Evolutionary conservation across 2,329 filamentous ascomycete species (phyloP).

Genomic region (Calonectria pseudoturangicola): DNA sequence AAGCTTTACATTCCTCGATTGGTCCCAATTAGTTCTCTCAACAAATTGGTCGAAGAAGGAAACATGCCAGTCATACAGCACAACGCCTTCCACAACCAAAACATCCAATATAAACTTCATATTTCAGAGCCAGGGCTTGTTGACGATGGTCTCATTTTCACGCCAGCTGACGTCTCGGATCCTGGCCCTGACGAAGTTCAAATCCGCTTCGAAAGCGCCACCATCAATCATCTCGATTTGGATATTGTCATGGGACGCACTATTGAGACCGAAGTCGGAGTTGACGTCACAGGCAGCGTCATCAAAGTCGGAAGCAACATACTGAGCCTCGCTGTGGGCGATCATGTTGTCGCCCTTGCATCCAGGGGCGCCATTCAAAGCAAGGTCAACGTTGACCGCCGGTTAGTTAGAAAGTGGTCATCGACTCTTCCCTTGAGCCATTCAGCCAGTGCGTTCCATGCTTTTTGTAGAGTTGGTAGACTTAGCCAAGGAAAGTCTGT

Average conservation of each 20-base stretch:
- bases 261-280: slow-evolving; percentile 57
- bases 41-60: slow-evolving; percentile 65
- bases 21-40: slow-evolving; percentile 62
- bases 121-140: slow-evolving; percentile 54
- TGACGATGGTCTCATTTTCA: slow-evolving; percentile 53
- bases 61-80: slow-evolving; percentile 28
- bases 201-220: slow-evolving; percentile 61
- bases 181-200: slow-evolving; percentile 61
- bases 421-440: slow-evolving; percentile 60
- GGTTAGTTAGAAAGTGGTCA: slow-evolving; percentile 59
- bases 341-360: slow-evolving; percentile 65
- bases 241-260: slow-evolving; percentile 60
- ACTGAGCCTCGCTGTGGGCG: slow-evolving; percentile 57
- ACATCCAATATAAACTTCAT: slow-evolving; percentile 48
- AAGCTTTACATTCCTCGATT: slow-evolving; percentile 67
- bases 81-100: slow-evolving; percentile 49
- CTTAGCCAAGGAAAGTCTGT: slow-evolving; percentile 56
- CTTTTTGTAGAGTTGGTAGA: slow-evolving; percentile 60
- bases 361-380: slow-evolving; percentile 60
- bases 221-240: slow-evolving; percentile 61
- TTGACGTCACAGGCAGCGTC: slow-evolving; percentile 65
- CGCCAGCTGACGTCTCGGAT: slow-evolving; percentile 38
- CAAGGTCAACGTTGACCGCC: slow-evolving; percentile 57
- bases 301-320: slow-evolving; percentile 59
- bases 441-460: slow-evolving; percentile 65